Conservation (phyloP, 1,284 basidiomycete species). For the Flammula alnicola region DNA sequence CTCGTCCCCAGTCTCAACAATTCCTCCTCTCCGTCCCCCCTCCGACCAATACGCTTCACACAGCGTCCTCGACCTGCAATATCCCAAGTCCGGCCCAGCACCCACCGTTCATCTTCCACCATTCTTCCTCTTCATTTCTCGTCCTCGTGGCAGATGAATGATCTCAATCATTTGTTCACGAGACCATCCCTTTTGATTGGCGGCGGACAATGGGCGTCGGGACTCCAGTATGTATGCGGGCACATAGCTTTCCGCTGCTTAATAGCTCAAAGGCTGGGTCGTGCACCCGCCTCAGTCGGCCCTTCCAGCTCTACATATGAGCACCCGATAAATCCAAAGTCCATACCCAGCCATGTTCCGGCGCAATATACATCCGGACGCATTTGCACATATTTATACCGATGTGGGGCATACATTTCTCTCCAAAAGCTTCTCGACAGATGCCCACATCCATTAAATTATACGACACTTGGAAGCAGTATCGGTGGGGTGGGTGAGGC, state of each 20-base stretch:
- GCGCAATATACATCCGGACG: neutral
- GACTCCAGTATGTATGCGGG: too few species aligned
- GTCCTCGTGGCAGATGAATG: neutral
- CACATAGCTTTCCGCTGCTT: neutral
- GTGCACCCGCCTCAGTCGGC: neutral
- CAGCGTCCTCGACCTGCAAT: conserved; percentile 1
- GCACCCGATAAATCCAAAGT: neutral
- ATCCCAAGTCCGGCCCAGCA: too few species aligned
- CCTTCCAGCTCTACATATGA: neutral
- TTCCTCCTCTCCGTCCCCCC: neutral
- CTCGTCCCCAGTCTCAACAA: conserved; percentile 5
- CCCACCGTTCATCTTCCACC: neutral
- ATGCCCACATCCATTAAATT: neutral
- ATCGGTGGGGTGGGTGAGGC: neutral
- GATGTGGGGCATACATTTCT: neutral
- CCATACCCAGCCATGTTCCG: neutral
- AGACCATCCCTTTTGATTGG: neutral
- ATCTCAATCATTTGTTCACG: neutral
- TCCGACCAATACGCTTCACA: too few species aligned
- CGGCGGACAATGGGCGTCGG: neutral
- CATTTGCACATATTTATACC: neutral
- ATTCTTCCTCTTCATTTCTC: neutral
- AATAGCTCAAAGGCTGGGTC: too few species aligned
- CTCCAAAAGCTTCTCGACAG: neutral
- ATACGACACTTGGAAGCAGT: neutral